Percentiles rank a stretch among this genome's conserved stretches.
phyloP scores from a whole-genome alignment of 305 asterid species.

The Fraxinus velutina region DNA sequence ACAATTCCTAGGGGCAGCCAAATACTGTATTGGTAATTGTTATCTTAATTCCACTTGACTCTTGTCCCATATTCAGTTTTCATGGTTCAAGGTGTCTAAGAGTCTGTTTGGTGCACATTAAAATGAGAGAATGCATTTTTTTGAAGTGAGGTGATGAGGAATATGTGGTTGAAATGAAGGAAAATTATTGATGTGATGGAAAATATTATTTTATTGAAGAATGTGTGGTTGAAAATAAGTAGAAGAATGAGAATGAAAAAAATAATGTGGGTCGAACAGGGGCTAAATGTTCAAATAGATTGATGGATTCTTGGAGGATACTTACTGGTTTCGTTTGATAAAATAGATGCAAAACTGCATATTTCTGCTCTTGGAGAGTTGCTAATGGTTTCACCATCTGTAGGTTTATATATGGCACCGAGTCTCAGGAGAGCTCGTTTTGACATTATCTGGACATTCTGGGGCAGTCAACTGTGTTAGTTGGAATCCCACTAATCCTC shows the following conservation, averaged over 20 bases:
- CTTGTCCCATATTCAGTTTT: neutral
- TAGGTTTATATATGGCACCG: conserved; percentile 77
- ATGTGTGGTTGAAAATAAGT: too few relatives aligned
- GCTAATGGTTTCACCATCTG: neutral
- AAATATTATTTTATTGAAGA: too few relatives aligned
- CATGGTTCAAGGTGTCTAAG: neutral
- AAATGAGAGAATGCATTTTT: too few relatives aligned
- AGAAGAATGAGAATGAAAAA: too few relatives aligned
- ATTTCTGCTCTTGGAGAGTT: neutral
- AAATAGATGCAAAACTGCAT: neutral
- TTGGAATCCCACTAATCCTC: conserved; percentile 81
- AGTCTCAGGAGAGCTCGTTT: conserved; percentile 49
- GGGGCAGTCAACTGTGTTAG: conserved; percentile 82
- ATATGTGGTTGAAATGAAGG: too few relatives aligned
- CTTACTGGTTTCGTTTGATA: neutral
- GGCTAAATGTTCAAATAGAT: neutral
- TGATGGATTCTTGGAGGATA: neutral
- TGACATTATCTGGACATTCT: conserved; percentile 53
- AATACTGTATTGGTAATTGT: neutral
- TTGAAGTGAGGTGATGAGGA: too few relatives aligned
- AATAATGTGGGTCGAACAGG: too few relatives aligned
- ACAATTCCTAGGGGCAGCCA: neutral
- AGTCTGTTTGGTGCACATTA: too few relatives aligned
- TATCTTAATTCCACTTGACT: neutral
- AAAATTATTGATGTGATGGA: too few relatives aligned